Evolutionary conservation across 2,329 filamentous ascomycete species (phyloP).

Genomic region (Colletotrichum sp.): DNA sequence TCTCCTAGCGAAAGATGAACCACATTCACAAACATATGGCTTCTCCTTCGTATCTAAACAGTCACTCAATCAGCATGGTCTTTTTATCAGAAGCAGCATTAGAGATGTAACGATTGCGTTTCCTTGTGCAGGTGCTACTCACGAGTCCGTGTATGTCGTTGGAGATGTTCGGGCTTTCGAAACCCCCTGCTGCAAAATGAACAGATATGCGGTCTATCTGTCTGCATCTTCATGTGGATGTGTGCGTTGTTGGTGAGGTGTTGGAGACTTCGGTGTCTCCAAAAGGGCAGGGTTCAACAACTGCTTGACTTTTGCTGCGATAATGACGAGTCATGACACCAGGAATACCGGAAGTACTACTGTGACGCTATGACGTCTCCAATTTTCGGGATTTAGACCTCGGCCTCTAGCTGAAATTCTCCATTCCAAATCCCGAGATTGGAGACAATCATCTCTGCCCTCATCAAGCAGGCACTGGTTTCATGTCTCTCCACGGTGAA

Average conservation of each 20-base stretch:
- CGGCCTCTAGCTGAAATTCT: not conserved
- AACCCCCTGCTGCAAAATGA: not conserved
- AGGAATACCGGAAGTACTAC: not conserved
- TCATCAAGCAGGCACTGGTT: not conserved
- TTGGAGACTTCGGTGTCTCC: not conserved
- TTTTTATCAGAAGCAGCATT: not conserved
- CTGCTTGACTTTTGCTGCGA: not conserved
- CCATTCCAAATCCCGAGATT: not conserved
- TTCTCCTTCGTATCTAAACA: not conserved
- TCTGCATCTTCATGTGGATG: not conserved
- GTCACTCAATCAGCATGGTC: not conserved
- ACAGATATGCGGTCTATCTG: not conserved
- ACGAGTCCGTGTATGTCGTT: not conserved
- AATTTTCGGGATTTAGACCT: not conserved
- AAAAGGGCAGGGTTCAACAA: not conserved
- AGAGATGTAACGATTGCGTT: not conserved
- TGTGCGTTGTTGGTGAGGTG: not conserved
- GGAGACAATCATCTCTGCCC: not conserved
- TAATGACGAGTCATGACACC: not conserved
- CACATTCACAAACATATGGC: not conserved
- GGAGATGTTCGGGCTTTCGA: not conserved
- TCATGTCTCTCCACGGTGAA: not conserved
- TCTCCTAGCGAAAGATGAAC: not conserved
- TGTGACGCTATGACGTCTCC: not conserved
- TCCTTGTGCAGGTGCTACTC: not conserved